Conservation (phyloP, 2,329 filamentous ascomycete species). For the Ascochyta clinopodiicola region DNA sequence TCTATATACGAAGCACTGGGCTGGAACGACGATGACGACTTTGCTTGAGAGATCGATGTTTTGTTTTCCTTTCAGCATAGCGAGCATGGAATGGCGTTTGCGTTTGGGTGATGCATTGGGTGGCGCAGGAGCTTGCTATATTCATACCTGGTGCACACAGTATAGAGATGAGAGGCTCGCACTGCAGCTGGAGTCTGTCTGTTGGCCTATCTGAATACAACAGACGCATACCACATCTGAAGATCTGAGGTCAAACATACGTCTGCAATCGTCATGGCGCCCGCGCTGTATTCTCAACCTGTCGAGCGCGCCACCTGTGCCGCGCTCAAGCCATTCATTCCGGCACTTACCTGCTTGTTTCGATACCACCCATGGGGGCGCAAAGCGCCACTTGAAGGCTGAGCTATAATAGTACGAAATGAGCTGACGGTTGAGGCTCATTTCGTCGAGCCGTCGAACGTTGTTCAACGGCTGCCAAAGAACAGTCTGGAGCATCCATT, state of each 20-base stretch:
- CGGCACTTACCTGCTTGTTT: neutral
- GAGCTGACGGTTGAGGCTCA: slow-evolving; percentile 2
- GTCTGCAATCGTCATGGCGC: neutral
- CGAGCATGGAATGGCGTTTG: slow-evolving; percentile 29
- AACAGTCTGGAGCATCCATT: neutral
- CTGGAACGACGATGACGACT: slow-evolving; percentile 54
- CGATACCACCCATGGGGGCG: neutral
- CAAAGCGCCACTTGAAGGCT: slow-evolving; percentile 10
- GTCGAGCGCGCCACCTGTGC: slow-evolving; percentile 2
- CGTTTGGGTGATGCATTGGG: slow-evolving; percentile 21
- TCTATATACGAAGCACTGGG: slow-evolving; percentile 54
- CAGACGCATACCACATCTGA: neutral
- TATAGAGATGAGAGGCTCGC: neutral
- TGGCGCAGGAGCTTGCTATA: slow-evolving; percentile 16
- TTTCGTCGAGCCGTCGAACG: slow-evolving; percentile 1
- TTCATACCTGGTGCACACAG: neutral
- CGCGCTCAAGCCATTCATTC: neutral
- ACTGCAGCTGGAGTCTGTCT: neutral
- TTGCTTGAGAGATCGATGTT: slow-evolving; percentile 20
- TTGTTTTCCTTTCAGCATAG: slow-evolving; percentile 39
- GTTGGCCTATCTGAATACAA: neutral
- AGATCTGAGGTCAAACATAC: neutral
- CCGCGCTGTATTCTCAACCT: neutral
- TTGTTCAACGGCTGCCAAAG: slow-evolving; percentile 6
- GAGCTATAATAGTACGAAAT: neutral